Evolutionary conservation across 108 stramenopile genomes (phyloP), one percentile per base, ranked within the genome.

Genomic region (Phaeodactylum tricornutum): DNA sequence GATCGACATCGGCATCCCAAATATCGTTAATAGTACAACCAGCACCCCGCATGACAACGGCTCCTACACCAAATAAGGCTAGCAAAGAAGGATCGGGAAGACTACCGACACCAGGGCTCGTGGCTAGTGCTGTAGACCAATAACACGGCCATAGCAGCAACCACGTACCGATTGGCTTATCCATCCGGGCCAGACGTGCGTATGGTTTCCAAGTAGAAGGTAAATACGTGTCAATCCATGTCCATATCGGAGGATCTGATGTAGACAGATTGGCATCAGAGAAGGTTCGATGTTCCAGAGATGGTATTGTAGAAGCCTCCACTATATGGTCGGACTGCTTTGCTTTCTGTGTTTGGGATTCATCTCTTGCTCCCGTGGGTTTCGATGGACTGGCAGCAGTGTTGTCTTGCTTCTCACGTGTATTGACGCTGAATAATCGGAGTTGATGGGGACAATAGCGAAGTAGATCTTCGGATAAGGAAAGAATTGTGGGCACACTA

Each of bases 1-100:
- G 53, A 57, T 99, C 98, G 46, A 94, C 59, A 28, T 96, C 79
- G 39, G 57, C 42, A 74, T 99, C 98, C 96, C 94, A 97, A 63
- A 99, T 77, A 62, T 99, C 98, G 59, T 99, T 99, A 49, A 99
- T 94, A 31, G 93, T 97, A 70, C 98, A 99, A 8, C 98, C 95
- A 17, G 92, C 91, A 15, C 90, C 81, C 11, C 93, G 69, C 98
- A 99, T 97, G 26, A 92, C 45, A 61, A 95, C 87, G 17, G 96
- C 74, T 1, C 98, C 98, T 0, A 60, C 38, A 16, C 60, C 77
- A 45, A 93, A 87, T 4, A 83, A 47, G 1, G 66, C 59, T 29
- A 81, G 53, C 5, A 87, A 51, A 9, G 47, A 35, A 2, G 68
- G 44, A 57, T 73, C 68, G 8, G 79, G 57, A n/a, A n/a, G n/a